A percentile compares a stretch with the other conserved stretches of the same genome.
Evolutionary conservation across 1,284 basidiomycete species (phyloP).

Genomic region (Chalciporus sp.): DNA sequence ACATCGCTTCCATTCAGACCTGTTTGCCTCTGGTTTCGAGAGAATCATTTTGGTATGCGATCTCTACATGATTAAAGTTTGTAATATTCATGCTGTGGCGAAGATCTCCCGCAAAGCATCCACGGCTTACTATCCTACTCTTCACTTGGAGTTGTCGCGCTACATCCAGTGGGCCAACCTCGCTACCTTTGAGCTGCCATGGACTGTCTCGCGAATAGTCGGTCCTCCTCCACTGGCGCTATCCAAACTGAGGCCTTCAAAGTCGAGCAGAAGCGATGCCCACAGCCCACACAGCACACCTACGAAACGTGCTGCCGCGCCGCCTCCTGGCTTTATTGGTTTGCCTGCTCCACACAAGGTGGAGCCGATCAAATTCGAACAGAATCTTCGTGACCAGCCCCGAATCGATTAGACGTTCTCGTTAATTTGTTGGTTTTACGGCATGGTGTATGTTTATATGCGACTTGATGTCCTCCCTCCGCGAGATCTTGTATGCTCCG

Average conservation of each 20-base stretch:
- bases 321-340: conserved; percentile 19
- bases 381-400: background rate
- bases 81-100: conserved; percentile 8
- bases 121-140: conserved; percentile 86
- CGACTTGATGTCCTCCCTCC: conserved; percentile 5
- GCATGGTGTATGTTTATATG: conserved; percentile 8
- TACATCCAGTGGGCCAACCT: conserved; percentile 70
- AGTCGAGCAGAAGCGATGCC: conserved; percentile 9
- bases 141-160: conserved; percentile 89
- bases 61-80: conserved; percentile 15
- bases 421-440: conserved; percentile 5
- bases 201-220: conserved; percentile 69
- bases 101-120: conserved; percentile 94
- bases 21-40: conserved; percentile 88
- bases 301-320: conserved; percentile 18
- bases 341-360: conserved; percentile 29
- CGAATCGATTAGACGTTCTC: background rate
- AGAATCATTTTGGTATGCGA: conserved; percentile 68
- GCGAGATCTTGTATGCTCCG: conserved; percentile 13
- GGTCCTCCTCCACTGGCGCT: conserved; percentile 66
- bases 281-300: conserved; percentile 24
- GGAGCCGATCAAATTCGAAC: conserved; percentile 33
- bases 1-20: conserved; percentile 77
- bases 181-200: conserved; percentile 75
- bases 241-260: conserved; percentile 40